Conservation (phyloP, 1,284 basidiomycete species). For the Takashimella koratensis region DNA sequence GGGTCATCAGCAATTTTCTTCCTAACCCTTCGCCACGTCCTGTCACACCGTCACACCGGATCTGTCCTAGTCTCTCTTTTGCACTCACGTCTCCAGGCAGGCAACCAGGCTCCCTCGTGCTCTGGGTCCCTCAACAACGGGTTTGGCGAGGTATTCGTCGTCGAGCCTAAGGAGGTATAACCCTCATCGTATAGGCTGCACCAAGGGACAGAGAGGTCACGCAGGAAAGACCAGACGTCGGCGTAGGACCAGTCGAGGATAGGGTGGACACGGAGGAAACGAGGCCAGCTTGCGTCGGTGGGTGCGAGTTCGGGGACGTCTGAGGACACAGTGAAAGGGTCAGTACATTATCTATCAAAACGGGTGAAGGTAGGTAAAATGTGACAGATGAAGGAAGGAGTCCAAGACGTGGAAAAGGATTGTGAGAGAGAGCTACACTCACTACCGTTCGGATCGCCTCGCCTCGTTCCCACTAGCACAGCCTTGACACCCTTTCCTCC, state of each 20-base stretch:
- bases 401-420: too few species aligned
- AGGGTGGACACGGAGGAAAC: conserved; percentile 87
- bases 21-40: too few species aligned
- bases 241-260: conserved; percentile 92
- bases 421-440: conserved; percentile 48
- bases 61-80: too few species aligned
- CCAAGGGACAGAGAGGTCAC: conserved; percentile 72
- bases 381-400: too few species aligned
- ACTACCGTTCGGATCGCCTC: conserved; percentile 91
- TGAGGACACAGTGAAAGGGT: too few species aligned
- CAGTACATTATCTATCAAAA: background rate
- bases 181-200: conserved; percentile 89
- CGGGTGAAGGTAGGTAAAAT: too few species aligned
- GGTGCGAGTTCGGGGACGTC: conserved; percentile 66
- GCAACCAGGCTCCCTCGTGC: conserved; percentile 24
- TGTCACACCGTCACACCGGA: too few species aligned
- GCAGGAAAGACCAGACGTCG: conserved; percentile 85
- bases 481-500: conserved; percentile 57
- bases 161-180: conserved; percentile 96
- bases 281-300: conserved; percentile 85
- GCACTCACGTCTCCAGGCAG: conserved; percentile 39
- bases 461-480: conserved; percentile 82
- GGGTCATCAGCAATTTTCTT: too few species aligned
- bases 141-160: conserved; percentile 89
- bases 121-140: conserved; percentile 64